Evolutionary conservation across 352 stramenopile genomes (phyloP).

Genomic region (Phytophthora pseudosyringae): DNA sequence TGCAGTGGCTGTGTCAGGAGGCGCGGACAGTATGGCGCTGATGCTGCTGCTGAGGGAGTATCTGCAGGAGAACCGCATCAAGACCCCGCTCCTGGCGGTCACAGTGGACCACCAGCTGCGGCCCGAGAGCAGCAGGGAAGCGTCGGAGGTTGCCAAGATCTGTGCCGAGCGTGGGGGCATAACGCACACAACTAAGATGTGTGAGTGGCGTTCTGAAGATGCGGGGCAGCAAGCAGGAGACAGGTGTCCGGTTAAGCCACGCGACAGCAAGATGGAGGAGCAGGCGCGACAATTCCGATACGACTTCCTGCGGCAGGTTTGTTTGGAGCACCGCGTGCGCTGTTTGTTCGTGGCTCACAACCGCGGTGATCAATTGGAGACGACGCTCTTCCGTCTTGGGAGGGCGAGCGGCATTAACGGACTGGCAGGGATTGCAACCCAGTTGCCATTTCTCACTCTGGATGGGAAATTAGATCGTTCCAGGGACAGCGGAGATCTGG

Average conservation of each 20-base stretch:
- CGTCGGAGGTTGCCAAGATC: conserved; percentile 52
- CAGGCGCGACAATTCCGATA: conserved; percentile 75
- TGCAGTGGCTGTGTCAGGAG: conserved; percentile 77
- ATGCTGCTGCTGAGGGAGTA: conserved; percentile 78
- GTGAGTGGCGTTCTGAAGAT: conserved; percentile 48
- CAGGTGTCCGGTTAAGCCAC: conserved; percentile 36
- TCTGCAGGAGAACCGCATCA: conserved; percentile 48
- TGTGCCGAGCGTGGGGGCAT: conserved; percentile 51
- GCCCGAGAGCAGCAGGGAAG: conserved; percentile 68
- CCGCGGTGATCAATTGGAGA: conserved; percentile 81
- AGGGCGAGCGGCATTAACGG: conserved; percentile 80
- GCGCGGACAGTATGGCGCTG: conserved; percentile 84
- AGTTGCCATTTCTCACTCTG: conserved; percentile 36
- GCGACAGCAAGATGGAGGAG: conserved; percentile 80
- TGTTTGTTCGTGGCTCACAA: conserved; percentile 85
- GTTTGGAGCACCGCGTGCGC: conserved; percentile 56
- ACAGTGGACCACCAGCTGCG: conserved; percentile 83
- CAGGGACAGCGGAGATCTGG: not conserved
- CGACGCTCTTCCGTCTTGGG: conserved; percentile 78
- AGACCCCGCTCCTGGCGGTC: conserved; percentile 75
- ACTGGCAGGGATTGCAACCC: conserved; percentile 64
- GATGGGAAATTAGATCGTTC: conserved; percentile 2
- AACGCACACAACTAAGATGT: conserved; percentile 58
- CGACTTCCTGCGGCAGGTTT: conserved; percentile 59
- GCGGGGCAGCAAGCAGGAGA: conserved; percentile 9